phyloP scores from a whole-genome alignment of 768 basidiomycete species.

The Hypholoma fasciculare region DNA sequence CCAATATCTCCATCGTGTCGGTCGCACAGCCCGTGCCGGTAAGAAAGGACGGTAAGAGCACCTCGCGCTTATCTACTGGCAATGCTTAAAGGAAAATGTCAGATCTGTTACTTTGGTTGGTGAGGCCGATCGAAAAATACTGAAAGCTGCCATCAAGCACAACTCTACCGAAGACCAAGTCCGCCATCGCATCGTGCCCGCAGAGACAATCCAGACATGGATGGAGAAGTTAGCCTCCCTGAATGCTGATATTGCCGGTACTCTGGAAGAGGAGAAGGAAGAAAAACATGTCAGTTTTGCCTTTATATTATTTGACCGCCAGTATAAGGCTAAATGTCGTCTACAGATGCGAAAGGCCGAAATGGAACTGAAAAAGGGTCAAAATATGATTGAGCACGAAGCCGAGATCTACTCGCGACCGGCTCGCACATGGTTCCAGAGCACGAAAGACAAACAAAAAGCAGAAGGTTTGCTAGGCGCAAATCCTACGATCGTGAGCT shows the following conservation, averaged over 20 bases:
- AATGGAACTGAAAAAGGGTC: slow-evolving; percentile 93
- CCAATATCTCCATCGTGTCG: slow-evolving; percentile 96
- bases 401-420: slow-evolving; percentile 92
- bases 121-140: slow-evolving; percentile 93
- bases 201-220: slow-evolving; percentile 74
- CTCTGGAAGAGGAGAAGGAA: slow-evolving; percentile 91
- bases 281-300: slow-evolving; percentile 74
- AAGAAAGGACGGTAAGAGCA: slow-evolving; percentile 78
- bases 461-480: slow-evolving; percentile 61
- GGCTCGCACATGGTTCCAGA: slow-evolving; percentile 99
- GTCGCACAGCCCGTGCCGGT: slow-evolving; percentile 95
- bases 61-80: background rate
- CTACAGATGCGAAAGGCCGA: slow-evolving; percentile 82
- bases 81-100: slow-evolving; percentile 6
- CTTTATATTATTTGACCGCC: background rate
- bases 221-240: slow-evolving; percentile 64
- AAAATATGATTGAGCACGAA: slow-evolving; percentile 94
- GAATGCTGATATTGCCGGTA: slow-evolving; percentile 74
- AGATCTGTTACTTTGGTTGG: slow-evolving; percentile 96
- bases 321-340: slow-evolving; percentile 4
- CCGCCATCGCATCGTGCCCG: slow-evolving; percentile 83
- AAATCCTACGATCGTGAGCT: background rate
- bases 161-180: slow-evolving; percentile 77
- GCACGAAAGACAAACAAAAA: slow-evolving; percentile 74
- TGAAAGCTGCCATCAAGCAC: slow-evolving; percentile 94